Percentiles rank a stretch among this genome's conserved stretches.
Conservation (phyloP, 1,139 yeast genomes). For the Taphrina deformans region DNA sequence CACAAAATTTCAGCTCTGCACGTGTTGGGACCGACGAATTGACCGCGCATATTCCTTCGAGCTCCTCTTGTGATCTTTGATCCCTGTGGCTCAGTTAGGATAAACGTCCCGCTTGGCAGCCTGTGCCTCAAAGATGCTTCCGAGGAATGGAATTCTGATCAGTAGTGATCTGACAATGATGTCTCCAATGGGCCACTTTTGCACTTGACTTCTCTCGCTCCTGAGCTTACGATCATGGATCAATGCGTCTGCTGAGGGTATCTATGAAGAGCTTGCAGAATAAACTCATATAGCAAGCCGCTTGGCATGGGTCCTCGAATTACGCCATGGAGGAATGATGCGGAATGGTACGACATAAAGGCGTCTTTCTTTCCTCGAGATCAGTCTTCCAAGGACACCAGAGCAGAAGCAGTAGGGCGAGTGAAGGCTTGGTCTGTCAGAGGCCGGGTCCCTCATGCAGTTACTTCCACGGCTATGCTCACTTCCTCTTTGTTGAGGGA, state of each 20-base stretch:
- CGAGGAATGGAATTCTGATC: too few relatives aligned
- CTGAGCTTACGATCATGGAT: too few relatives aligned
- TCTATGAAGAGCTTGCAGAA: too few relatives aligned
- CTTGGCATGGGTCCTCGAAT: slow-evolving; percentile 8
- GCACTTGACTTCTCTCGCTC: too few relatives aligned
- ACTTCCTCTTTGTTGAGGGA: slow-evolving; percentile 53
- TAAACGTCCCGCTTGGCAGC: neutral
- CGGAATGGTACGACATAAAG: slow-evolving; percentile 15
- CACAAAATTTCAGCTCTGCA: slow-evolving; percentile 6
- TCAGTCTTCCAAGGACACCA: slow-evolving; percentile 41
- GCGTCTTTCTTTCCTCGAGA: slow-evolving; percentile 8
- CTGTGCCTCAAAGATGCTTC: neutral
- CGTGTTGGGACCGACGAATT: neutral
- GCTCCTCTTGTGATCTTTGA: too few relatives aligned
- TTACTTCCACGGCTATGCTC: slow-evolving; percentile 68
- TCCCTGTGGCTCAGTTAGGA: neutral
- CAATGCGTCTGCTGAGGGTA: too few relatives aligned
- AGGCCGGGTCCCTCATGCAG: slow-evolving; percentile 75
- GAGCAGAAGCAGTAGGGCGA: neutral
- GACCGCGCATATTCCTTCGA: neutral
- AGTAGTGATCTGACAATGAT: too few relatives aligned
- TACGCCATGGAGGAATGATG: slow-evolving; percentile 27
- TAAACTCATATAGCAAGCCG: too few relatives aligned
- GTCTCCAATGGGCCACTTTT: too few relatives aligned
- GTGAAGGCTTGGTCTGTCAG: slow-evolving; percentile 44